These are phyloP conservation scores for Capsicum pubescens DNA, from an alignment of 257 asterid species.

Conservation along the genomic window DNA sequence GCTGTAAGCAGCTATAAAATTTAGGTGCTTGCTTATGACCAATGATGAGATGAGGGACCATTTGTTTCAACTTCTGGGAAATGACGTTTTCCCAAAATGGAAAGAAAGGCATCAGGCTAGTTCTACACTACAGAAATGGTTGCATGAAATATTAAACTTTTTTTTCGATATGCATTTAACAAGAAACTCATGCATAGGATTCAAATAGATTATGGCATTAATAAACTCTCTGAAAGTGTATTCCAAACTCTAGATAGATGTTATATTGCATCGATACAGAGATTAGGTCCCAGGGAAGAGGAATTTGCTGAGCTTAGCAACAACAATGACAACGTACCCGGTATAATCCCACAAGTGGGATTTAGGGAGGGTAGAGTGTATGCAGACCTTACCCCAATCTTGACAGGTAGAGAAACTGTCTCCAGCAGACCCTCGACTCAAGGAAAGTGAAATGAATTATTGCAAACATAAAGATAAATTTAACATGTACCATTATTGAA, in stretches of 20 bases:
- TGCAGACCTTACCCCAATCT: too few relatives aligned
- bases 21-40: constrained; percentile 70
- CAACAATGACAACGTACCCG: too few relatives aligned
- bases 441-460: too few relatives aligned
- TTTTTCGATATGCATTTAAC: background rate
- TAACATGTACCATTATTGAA: too few relatives aligned
- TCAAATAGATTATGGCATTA: background rate
- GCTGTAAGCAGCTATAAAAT: constrained; percentile 93
- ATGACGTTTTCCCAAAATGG: constrained; percentile 88
- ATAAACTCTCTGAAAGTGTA: background rate
- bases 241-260: background rate
- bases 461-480: too few relatives aligned
- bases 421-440: too few relatives aligned
- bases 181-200: constrained; percentile 13
- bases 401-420: too few relatives aligned
- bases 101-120: constrained; percentile 53
- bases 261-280: background rate
- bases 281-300: background rate
- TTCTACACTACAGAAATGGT: background rate
- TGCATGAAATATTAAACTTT: background rate
- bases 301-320: background rate
- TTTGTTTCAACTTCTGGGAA: constrained; percentile 85
- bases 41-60: constrained; percentile 98
- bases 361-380: too few relatives aligned
- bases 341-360: too few relatives aligned